Percentiles rank a stretch among this genome's conserved stretches.
Evolutionary conservation across 352 stramenopile species (phyloP).

Genomic region (Globisporangium takayamanum): DNA sequence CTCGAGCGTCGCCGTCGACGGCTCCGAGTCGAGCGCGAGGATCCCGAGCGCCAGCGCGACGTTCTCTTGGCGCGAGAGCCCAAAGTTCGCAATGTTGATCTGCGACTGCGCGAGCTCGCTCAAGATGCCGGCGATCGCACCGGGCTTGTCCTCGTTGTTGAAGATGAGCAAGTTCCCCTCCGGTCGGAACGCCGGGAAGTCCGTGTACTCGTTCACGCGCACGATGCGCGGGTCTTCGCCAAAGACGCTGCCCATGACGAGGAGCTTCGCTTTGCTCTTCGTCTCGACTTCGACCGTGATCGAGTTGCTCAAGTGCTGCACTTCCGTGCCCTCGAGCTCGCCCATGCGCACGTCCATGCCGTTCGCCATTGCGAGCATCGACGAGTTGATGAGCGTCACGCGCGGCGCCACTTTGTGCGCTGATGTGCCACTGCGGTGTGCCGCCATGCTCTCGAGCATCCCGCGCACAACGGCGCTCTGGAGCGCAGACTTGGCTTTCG

Average conservation of each 20-base stretch:
- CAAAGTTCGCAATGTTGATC: slow-evolving; percentile 86
- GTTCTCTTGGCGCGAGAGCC: slow-evolving; percentile 61
- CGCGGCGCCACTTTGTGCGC: not conserved
- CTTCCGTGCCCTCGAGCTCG: slow-evolving; percentile 37
- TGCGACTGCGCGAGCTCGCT: slow-evolving; percentile 55
- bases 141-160: slow-evolving; percentile 78
- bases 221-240: slow-evolving; percentile 76
- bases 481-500: slow-evolving; percentile 60
- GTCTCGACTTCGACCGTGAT: slow-evolving; percentile 69
- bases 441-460: slow-evolving; percentile 53
- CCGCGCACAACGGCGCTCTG: slow-evolving; percentile 74
- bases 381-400: slow-evolving; percentile 61
- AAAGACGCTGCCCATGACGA: slow-evolving; percentile 79
- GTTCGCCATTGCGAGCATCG: slow-evolving; percentile 60
- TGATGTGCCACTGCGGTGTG: slow-evolving; percentile 12
- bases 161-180: slow-evolving; percentile 77
- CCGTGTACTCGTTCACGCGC: slow-evolving; percentile 75
- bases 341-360: slow-evolving; percentile 75
- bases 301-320: slow-evolving; percentile 73
- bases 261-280: slow-evolving; percentile 38
- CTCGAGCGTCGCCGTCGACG: slow-evolving; percentile 46
- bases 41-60: slow-evolving; percentile 62
- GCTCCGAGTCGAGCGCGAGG: slow-evolving; percentile 56
- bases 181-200: slow-evolving; percentile 78
- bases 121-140: slow-evolving; percentile 70